Evolutionary conservation across 768 basidiomycete genomes (phyloP).

Genomic region (Dioszegia crocea): DNA sequence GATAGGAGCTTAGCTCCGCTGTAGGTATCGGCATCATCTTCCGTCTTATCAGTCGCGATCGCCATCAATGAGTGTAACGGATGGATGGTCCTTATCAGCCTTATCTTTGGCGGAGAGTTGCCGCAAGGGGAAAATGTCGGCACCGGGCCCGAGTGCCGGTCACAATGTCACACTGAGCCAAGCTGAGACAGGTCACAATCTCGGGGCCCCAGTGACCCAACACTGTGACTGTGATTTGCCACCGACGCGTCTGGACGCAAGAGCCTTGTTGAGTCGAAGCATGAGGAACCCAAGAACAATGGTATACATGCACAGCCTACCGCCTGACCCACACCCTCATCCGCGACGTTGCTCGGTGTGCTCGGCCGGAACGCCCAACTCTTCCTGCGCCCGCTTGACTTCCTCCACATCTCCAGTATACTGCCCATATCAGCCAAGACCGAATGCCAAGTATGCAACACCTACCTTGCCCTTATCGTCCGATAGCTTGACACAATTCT

Average conservation of each 20-base stretch:
- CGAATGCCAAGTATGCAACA: not conserved
- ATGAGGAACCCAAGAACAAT: no score
- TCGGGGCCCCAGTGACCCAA: no score
- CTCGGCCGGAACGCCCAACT: conserved; percentile 35
- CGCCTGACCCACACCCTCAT: no score
- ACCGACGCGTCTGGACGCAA: no score
- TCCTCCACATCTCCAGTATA: conserved; percentile 66
- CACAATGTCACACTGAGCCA: no score
- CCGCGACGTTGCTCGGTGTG: no score
- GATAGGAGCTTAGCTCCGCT: not conserved
- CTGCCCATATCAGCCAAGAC: conserved; percentile 48
- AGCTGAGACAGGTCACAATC: no score
- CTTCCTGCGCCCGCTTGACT: conserved; percentile 60
- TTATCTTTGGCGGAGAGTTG: not conserved
- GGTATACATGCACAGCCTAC: no score
- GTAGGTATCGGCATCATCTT: not conserved
- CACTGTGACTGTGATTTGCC: no score
- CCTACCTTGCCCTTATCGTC: conserved; percentile 80
- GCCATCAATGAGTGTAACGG: no score
- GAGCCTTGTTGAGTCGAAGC: no score
- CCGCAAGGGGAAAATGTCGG: not conserved
- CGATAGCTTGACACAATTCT: conserved; percentile 84
- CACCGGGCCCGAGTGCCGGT: no score
- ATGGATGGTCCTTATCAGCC: conserved; percentile 1
- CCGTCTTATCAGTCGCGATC: not conserved